Evolutionary conservation across 495 filamentous ascomycete genomes (phyloP), one percentile per base, ranked within the genome.

Genomic region (Pyrenula aspistea): DNA sequence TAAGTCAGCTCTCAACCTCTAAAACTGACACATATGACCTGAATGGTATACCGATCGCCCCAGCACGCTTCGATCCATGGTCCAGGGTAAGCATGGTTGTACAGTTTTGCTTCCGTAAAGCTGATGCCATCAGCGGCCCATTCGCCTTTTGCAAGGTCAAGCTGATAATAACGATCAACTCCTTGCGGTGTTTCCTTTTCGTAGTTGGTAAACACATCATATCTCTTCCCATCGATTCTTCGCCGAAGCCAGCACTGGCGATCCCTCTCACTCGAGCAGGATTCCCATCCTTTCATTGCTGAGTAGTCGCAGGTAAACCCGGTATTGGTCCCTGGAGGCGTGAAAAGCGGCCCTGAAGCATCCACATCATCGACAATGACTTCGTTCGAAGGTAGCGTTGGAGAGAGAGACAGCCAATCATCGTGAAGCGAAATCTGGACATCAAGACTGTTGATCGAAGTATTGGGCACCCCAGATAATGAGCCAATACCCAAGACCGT

Each of bases 11-110:
- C 15, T n/a, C n/a, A n/a, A n/a, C 31, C 8, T 15, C 31, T 42
- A 42, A 42, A 15, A 8, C 31, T 42, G 4, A 8, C 31, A 42
- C 8, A 15, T 4, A 4, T n/a, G n/a, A n/a, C n/a, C n/a, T n/a
- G n/a, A 42, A 42, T 4, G 8, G 31, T 15, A 42, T 42, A 42
- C 15, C 54, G 24, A 53, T 63, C 61, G 31, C 61, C 61, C 59
- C 59, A 63, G 59, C 60, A 62, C 20, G 60, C 62, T 48, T 62
- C 57, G 12, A 63, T 52, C 22, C 56, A 47, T 11, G 62, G 62
- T 12, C 60, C 62, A 19, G 62, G 62, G 48, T 63, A 63, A 22
- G 50, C 22, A 50, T 53, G 24, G 48, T 63, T 63, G 3, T 59
- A 20, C 24, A 61, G 59, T 58, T 63, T 63, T n/a, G 55, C 31